phyloP scores from a whole-genome alignment of 169 alveolate species.

The Eimeria brunetti region DNA sequence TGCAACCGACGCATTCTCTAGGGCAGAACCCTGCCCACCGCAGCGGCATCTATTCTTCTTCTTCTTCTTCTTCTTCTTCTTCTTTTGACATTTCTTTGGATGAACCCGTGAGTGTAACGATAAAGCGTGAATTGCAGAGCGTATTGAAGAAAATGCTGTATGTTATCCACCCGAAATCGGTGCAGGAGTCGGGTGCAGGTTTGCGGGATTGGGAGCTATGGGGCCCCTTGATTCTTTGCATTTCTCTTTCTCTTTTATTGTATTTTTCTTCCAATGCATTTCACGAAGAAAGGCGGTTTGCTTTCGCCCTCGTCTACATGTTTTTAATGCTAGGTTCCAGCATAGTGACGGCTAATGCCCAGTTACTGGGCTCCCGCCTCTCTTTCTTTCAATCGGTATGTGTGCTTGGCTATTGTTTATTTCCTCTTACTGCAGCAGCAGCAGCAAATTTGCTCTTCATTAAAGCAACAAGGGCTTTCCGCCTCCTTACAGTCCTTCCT shows the following conservation, averaged over 20 bases:
- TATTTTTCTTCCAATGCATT: background rate
- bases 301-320: constrained; percentile 91
- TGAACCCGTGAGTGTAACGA: constrained; percentile 91
- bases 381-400: background rate
- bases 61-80: background rate
- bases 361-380: constrained; percentile 92
- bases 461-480: background rate
- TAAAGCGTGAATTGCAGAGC: constrained; percentile 89
- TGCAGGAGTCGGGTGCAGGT: constrained; percentile 81
- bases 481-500: background rate
- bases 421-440: constrained; percentile 12
- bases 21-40: too few species aligned
- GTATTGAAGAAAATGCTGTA: constrained; percentile 90
- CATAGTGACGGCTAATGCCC: constrained; percentile 92
- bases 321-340: constrained; percentile 93
- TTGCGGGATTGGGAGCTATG: constrained; percentile 93
- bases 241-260: constrained; percentile 83
- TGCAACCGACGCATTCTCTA: constrained; percentile 6
- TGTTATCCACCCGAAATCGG: constrained; percentile 89
- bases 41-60: background rate
- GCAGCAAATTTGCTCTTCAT: background rate
- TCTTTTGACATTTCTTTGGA: constrained; percentile 82
- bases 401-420: background rate
- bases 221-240: constrained; percentile 95
- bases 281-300: constrained; percentile 85